Evolutionary conservation across 1,139 yeast species (phyloP), one percentile per base, ranked within the genome.

Genomic region (Protomyces arabidopsidicola): DNA sequence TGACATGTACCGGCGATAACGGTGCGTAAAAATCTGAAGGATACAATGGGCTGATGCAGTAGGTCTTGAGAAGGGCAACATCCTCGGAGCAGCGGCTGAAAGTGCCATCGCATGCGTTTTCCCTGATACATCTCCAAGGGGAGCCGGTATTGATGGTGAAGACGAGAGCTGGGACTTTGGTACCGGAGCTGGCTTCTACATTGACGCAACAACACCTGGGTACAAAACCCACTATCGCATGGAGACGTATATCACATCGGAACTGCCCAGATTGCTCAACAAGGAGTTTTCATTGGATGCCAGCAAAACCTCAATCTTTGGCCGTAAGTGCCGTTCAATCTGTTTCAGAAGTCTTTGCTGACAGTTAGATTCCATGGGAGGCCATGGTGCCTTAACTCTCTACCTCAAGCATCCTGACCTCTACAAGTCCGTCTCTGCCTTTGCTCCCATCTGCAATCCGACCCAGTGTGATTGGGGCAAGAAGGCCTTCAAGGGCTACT

Each of bases 291-390:
- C 79, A 10, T 77, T 88, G 68, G 87, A 88, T 73, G 78, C 83
- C 64, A 73, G 75, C 39, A 85, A 82, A 58, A 80, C 86, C 63
- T 82, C 93, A 34, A 84, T 93, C 68, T 58, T 52, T 20, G 62
- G 62, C 5, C 62, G 48, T 42, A n/a, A 10, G 48, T 20, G 12
- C 20, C 22, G 12, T 6, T 18, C 22, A 4, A 18, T 2, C 10
- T 2, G 2, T 10, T 3, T 3, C 5, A 42, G 8, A 42, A 5
- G 48, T n/a, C n/a, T n/a, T n/a, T 38, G 42, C 48, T 42, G 10
- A 85, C 95, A 10, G 98, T 9, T 98, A 53, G 98, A 93, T 75
- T 93, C 98, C 1, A 93, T 93, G 98, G 98, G 98, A 58, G 98
- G 98, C 0, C 90, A 82, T 74, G 98, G 98, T 63, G 96, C 98